A percentile compares a stretch with the other conserved stretches of the same genome.
Evolutionary conservation across 192 early-diverging fungal species (phyloP).

Genomic region (Kickxella alabastrina): DNA sequence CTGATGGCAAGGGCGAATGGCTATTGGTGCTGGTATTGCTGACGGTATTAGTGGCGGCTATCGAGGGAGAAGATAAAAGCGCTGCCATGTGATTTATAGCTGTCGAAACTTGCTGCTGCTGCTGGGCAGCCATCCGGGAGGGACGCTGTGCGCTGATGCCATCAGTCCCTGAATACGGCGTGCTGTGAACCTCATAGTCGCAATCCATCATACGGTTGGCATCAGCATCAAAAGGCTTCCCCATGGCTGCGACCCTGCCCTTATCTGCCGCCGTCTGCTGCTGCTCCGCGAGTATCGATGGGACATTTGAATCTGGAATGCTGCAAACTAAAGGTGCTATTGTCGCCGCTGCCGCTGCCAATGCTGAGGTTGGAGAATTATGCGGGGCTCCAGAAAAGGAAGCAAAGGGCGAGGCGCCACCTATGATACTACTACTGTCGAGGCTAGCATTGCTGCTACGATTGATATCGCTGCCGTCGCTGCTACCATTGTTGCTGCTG

Average conservation of each 20-base stretch:
- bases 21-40: conserved; percentile 4
- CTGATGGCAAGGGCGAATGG: not conserved
- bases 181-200: conserved; percentile 1
- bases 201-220: not conserved
- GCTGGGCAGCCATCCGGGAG: not conserved
- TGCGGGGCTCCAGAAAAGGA: not conserved
- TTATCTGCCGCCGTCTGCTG: conserved; percentile 1
- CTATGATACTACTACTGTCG: not conserved
- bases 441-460: conserved; percentile 2
- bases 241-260: conserved; percentile 5
- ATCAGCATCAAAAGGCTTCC: not conserved
- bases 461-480: not conserved
- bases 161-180: not conserved
- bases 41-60: not conserved
- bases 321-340: conserved; percentile 6
- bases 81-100: not conserved
- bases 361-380: no score
- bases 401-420: not conserved
- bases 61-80: not conserved
- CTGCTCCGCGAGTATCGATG: conserved; percentile 14
- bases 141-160: not conserved
- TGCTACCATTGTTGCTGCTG: conserved; percentile 3
- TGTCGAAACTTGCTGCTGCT: not conserved
- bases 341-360: conserved; percentile 1
- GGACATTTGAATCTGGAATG: conserved; percentile 18